These are phyloP conservation scores for Alternaria triticimaculans DNA, from an alignment of 2,329 filamentous ascomycete species.

Conservation along the genomic window DNA sequence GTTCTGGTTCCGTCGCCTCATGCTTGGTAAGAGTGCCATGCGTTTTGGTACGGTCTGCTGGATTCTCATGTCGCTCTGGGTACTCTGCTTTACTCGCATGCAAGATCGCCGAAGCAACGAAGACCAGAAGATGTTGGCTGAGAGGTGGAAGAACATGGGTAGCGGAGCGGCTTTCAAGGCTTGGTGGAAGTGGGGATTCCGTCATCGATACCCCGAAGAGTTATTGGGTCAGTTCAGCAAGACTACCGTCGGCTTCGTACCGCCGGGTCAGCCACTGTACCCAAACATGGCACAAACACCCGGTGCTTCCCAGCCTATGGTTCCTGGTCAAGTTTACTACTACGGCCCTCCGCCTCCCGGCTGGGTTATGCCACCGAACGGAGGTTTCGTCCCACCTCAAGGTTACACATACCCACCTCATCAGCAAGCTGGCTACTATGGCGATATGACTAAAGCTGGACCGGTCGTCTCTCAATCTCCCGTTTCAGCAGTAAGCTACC, in stretches of 20 bases:
- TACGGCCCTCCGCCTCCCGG: constrained; percentile 32
- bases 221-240: constrained; percentile 40
- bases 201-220: constrained; percentile 36
- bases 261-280: constrained; percentile 32
- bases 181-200: constrained; percentile 44
- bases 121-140: constrained; percentile 37
- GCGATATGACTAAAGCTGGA: constrained; percentile 18
- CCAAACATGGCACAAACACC: constrained; percentile 32
- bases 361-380: constrained; percentile 25
- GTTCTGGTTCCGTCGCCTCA: constrained; percentile 46
- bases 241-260: constrained; percentile 38
- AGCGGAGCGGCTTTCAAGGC: constrained; percentile 39
- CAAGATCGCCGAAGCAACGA: constrained; percentile 39
- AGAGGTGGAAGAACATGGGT: constrained; percentile 40
- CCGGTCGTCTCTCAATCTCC: constrained; percentile 17
- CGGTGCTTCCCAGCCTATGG: constrained; percentile 11
- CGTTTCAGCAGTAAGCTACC: background rate
- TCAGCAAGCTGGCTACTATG: constrained; percentile 27
- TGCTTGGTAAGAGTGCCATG: constrained; percentile 39
- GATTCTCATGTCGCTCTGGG: constrained; percentile 38
- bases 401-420: constrained; percentile 20
- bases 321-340: constrained; percentile 30
- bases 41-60: constrained; percentile 43
- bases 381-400: constrained; percentile 25
- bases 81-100: constrained; percentile 41